Percentiles rank a stretch among this genome's conserved stretches.
phyloP scores from a whole-genome alignment of 2,329 filamentous ascomycete genomes.

The Alternaria solani region DNA sequence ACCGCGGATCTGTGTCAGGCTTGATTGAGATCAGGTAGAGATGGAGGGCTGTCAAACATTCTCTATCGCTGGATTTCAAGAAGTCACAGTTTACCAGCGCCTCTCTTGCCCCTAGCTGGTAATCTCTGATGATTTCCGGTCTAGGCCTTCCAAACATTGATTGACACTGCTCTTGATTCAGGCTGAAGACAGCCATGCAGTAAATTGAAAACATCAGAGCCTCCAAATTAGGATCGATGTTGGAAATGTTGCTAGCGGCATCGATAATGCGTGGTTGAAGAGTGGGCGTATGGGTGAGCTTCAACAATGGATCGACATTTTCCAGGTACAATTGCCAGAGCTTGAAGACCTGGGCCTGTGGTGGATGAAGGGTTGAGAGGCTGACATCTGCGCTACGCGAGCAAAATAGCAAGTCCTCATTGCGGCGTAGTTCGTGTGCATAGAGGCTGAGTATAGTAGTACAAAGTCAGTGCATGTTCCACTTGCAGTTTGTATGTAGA shows the following conservation, averaged over 20 bases:
- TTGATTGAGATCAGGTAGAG: conserved; percentile 66
- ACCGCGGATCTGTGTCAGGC: conserved; percentile 55
- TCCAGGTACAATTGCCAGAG: conserved; percentile 78
- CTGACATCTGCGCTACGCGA: conserved; percentile 63
- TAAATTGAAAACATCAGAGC: conserved; percentile 56
- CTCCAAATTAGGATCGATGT: conserved; percentile 64
- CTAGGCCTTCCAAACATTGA: conserved; percentile 62
- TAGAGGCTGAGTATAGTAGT: conserved; percentile 25
- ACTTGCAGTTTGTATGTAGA: neutral
- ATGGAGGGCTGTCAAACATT: conserved; percentile 61
- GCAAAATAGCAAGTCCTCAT: conserved; percentile 64
- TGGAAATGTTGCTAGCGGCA: conserved; percentile 63
- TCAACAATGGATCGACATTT: conserved; percentile 44
- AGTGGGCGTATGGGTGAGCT: conserved; percentile 41
- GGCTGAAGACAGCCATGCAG: conserved; percentile 53
- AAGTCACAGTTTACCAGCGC: conserved; percentile 66
- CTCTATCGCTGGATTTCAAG: conserved; percentile 64
- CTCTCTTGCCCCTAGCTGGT: conserved; percentile 69
- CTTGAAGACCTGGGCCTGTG: conserved; percentile 70
- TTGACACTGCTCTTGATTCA: conserved; percentile 64
- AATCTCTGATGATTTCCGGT: conserved; percentile 62
- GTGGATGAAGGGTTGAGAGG: conserved; percentile 68
- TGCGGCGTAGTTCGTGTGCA: conserved; percentile 33
- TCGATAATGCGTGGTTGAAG: conserved; percentile 66
- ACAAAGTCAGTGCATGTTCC: neutral